These are phyloP conservation scores for Aspergillus caelatus DNA, from an alignment of 2,329 filamentous ascomycete genomes.

Conservation along the genomic window DNA sequence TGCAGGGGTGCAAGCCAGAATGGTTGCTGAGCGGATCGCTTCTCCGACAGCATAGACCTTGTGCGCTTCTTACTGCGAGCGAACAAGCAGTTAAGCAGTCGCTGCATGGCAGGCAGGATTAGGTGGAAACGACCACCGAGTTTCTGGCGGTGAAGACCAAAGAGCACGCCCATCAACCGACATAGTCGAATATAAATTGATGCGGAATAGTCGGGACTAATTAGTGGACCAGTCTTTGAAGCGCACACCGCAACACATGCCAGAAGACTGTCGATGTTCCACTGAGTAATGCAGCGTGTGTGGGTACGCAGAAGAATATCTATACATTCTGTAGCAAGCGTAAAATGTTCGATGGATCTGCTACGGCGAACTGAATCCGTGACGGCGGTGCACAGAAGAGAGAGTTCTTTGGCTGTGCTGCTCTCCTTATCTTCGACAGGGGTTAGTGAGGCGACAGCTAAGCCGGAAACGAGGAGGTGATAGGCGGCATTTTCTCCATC, in stretches of 20 bases:
- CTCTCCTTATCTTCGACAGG: conserved; percentile 44
- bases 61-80: conserved; percentile 44
- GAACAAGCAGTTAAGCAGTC: conserved; percentile 60
- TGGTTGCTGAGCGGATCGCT: conserved; percentile 27
- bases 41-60: conserved; percentile 30
- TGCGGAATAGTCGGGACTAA: conserved; percentile 35
- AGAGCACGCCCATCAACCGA: conserved; percentile 53
- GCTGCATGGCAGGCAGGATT: conserved; percentile 58
- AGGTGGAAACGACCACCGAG: conserved; percentile 64
- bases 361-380: conserved; percentile 33
- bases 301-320: conserved; percentile 45
- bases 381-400: conserved; percentile 38
- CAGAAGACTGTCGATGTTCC: conserved; percentile 49
- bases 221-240: conserved; percentile 38
- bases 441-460: conserved; percentile 37
- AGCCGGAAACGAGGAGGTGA: conserved; percentile 39
- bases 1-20: conserved; percentile 41
- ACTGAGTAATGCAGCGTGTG: conserved; percentile 46
- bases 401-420: conserved; percentile 36
- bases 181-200: conserved; percentile 59
- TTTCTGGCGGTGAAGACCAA: conserved; percentile 61
- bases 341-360: conserved; percentile 43
- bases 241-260: conserved; percentile 39
- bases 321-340: conserved; percentile 42
- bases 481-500: conserved; percentile 32